Evolutionary conservation across 2,329 filamentous ascomycete genomes (phyloP).

Genomic region (Podosphaera leucotricha): DNA sequence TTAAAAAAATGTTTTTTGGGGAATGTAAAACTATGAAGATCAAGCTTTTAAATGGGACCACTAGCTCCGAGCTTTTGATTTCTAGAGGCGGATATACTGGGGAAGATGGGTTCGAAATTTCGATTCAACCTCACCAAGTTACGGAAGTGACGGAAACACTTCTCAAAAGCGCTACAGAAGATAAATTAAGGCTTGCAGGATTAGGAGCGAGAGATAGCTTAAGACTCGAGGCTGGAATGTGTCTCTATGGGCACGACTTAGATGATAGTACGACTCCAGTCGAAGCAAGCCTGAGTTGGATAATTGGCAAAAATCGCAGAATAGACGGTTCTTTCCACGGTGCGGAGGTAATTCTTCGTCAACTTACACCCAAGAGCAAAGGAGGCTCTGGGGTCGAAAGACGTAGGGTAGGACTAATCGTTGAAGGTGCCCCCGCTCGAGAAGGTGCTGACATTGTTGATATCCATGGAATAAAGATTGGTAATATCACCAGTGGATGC

Average conservation of each 20-base stretch:
- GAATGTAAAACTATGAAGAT: conserved; percentile 44
- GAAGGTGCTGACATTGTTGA: conserved; percentile 63
- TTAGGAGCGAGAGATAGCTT: conserved; percentile 81
- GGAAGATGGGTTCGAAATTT: conserved; percentile 95
- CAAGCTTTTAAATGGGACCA: conserved; percentile 28
- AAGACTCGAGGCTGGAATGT: conserved; percentile 91
- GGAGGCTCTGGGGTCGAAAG: conserved; percentile 45
- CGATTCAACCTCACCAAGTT: conserved; percentile 45
- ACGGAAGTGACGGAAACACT: conserved; percentile 40
- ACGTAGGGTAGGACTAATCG: conserved; percentile 56
- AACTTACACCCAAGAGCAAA: conserved; percentile 50
- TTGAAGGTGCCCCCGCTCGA: conserved; percentile 70
- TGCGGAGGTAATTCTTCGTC: conserved; percentile 49
- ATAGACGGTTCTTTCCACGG: conserved; percentile 58
- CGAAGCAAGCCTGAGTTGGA: conserved; percentile 47
- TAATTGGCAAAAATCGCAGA: conserved; percentile 60
- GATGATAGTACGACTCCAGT: conserved; percentile 54
- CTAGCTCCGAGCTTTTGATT: conserved; percentile 38
- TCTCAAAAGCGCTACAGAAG: conserved; percentile 27
- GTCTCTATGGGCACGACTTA: conserved; percentile 96
- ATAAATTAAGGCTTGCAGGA: conserved; percentile 53
- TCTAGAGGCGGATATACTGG: conserved; percentile 88
- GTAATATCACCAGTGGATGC: conserved; percentile 68
- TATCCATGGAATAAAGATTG: conserved; percentile 41
- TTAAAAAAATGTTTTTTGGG: conserved; percentile 62